These are phyloP conservation scores for Petasospora rhodanensis DNA, from an alignment of 1,139 yeast genomes.

Conservation along the genomic window DNA sequence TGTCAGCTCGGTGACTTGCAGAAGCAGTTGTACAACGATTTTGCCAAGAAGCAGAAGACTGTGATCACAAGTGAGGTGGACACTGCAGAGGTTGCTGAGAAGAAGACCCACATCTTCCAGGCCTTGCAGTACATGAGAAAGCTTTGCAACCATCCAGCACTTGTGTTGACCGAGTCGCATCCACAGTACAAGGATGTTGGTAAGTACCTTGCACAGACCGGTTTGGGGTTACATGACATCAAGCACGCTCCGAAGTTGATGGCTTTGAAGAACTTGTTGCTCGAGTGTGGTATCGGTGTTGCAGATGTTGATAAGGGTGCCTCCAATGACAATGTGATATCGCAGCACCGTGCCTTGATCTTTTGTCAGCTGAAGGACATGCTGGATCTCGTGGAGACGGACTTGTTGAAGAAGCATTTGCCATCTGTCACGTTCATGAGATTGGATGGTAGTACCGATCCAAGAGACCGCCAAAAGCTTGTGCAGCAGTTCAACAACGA, in stretches of 20 bases:
- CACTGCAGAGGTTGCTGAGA: conserved; percentile 38
- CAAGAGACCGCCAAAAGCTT: conserved; percentile 85
- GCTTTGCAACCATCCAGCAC: conserved; percentile 93
- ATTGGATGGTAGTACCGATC: conserved; percentile 91
- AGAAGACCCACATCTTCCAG: conserved; percentile 92
- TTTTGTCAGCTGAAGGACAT: conserved; percentile 97
- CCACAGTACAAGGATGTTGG: conserved; percentile 74
- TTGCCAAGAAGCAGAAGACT: conserved; percentile 81
- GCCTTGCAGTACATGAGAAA: conserved; percentile 97
- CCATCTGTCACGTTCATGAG: conserved; percentile 94
- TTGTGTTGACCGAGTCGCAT: conserved; percentile 80
- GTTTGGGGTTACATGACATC: conserved; percentile 62
- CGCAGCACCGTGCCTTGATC: conserved; percentile 92
- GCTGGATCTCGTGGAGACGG: conserved; percentile 95
- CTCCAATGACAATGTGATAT: conserved; percentile 58
- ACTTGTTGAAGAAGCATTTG: conserved; percentile 73
- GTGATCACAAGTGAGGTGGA: conserved; percentile 64
- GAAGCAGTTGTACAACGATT: conserved; percentile 80
- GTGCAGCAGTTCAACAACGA: conserved; percentile 92
- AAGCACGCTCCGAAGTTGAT: conserved; percentile 86
- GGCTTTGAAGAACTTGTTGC: conserved; percentile 74
- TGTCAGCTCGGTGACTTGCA: conserved; percentile 93
- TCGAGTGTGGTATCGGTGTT: conserved; percentile 93
- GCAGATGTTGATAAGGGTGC: conserved; percentile 42
- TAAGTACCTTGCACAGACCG: conserved; percentile 52